Evolutionary conservation across 352 stramenopile species (phyloP).

Genomic region (Blastocystis hominis): DNA sequence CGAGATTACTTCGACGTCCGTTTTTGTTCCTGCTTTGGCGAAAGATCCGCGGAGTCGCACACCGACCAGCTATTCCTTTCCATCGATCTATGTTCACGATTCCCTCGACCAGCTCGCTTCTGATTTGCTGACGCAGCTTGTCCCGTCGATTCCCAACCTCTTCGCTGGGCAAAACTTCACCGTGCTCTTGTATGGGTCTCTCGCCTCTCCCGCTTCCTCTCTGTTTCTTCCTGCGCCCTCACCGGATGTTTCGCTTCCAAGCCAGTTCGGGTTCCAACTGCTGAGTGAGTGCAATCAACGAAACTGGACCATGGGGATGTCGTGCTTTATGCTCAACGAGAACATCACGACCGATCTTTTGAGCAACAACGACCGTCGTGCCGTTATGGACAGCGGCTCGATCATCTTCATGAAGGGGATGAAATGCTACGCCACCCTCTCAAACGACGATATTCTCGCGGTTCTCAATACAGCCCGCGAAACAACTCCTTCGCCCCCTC

Average conservation of each 20-base stretch:
- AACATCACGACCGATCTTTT: not conserved
- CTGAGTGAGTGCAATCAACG: not conserved
- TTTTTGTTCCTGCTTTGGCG: not conserved
- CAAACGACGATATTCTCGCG: not conserved
- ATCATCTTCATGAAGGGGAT: conserved; percentile 45
- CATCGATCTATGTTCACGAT: not conserved
- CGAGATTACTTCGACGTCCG: not conserved
- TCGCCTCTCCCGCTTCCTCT: not conserved
- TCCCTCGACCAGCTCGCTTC: not conserved
- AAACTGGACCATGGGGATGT: not conserved
- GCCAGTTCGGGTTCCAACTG: not conserved
- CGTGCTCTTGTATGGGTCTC: not conserved
- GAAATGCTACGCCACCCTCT: not conserved
- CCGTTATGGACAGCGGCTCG: conserved; percentile 27
- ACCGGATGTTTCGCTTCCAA: not conserved
- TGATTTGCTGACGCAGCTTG: not conserved
- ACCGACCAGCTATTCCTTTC: not conserved
- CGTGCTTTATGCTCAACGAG: not conserved
- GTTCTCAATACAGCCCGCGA: not conserved
- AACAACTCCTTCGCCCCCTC: not conserved
- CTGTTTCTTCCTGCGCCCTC: not conserved
- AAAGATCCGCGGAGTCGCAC: not conserved
- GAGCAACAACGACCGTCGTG: not conserved
- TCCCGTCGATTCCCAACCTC: not conserved
- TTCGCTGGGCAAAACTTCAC: not conserved